Evolutionary conservation across 108 stramenopile genomes (phyloP).

Genomic region (Pseudonitzschia multiseries): DNA sequence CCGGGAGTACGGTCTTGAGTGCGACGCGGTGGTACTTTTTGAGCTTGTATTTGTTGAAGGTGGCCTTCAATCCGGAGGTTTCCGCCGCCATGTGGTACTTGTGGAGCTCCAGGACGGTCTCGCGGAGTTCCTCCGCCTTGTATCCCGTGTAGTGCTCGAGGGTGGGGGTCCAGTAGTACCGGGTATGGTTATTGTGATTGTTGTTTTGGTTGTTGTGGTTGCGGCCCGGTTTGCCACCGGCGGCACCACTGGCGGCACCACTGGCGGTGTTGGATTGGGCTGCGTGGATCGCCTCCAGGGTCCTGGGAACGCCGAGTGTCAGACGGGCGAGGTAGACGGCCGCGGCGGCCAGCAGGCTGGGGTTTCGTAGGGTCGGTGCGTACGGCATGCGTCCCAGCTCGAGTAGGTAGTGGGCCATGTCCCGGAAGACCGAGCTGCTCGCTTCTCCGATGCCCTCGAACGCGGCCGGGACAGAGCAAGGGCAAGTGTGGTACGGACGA

Average conservation of each 20-base stretch:
- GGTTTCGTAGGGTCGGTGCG: conserved; percentile 42
- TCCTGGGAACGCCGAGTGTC: conserved; percentile 50
- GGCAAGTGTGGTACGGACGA: neutral
- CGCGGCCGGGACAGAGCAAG: neutral
- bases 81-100: conserved; percentile 51
- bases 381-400: conserved; percentile 73
- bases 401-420: conserved; percentile 71
- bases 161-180: conserved; percentile 57
- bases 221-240: neutral
- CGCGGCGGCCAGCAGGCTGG: conserved; percentile 71
- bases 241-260: neutral
- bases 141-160: conserved; percentile 71
- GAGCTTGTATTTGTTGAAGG: conserved; percentile 50
- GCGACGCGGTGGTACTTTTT: conserved; percentile 44
- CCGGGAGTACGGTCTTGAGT: conserved; percentile 42
- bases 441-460: neutral
- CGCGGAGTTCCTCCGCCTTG: conserved; percentile 44
- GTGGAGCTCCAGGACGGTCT: conserved; percentile 52
- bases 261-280: too few species aligned
- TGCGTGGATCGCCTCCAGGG: neutral
- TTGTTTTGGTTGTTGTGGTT: too few species aligned
- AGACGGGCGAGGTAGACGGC: conserved; percentile 81
- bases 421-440: conserved; percentile 22
- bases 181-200: too few species aligned
- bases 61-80: conserved; percentile 39